Evolutionary conservation across 345 rosid species (phyloP), one percentile per base, ranked within the genome.

Genomic region (Melastoma malabathricum): DNA sequence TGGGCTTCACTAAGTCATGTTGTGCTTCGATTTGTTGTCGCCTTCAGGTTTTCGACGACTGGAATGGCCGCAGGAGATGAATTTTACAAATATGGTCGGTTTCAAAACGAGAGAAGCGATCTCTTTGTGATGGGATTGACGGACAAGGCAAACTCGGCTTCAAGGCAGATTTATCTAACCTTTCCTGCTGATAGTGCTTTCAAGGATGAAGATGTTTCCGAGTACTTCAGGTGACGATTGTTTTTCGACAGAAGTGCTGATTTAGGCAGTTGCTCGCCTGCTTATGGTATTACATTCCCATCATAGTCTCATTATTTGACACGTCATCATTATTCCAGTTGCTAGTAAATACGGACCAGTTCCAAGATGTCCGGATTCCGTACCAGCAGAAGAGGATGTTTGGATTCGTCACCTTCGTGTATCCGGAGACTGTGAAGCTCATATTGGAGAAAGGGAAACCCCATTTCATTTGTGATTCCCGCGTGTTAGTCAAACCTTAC

Each of bases 131-230:
- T 71, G 73, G 80, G 76, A 29, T 59, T 76, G 61, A 71, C 63
- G 47, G 84, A 70, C 46, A 55, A 52, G 48, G 52, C 60, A 44
- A 79, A 74, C 61, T 78, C 89, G 3, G 80, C 75, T 38, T 77
- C 92, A 1, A 74, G 90, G 58, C 90, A 82, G 71, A 85, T 85
- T 70, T 85, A 85, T 58, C 60, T 85, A 65, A 85, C 95, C 23
- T 82, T 85, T 75, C 94, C 89, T 48, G 86, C 89, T 48, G 83
- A 84, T 18, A 84, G 94, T 56, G 72, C 86, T 17, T 85, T 85
- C 53, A 69, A 77, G 58, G 95, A 85, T 64, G 95, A 85, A 60
- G 90, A 85, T 61, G 95, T 82, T 53, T 85, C 95, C 15, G 74
- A 69, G 67, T 85, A 85, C 57, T 85, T 82, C 67, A 75, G 90